Evolutionary conservation across 257 asterid genomes (phyloP).

Genomic region (Gardenia jasminoides): DNA sequence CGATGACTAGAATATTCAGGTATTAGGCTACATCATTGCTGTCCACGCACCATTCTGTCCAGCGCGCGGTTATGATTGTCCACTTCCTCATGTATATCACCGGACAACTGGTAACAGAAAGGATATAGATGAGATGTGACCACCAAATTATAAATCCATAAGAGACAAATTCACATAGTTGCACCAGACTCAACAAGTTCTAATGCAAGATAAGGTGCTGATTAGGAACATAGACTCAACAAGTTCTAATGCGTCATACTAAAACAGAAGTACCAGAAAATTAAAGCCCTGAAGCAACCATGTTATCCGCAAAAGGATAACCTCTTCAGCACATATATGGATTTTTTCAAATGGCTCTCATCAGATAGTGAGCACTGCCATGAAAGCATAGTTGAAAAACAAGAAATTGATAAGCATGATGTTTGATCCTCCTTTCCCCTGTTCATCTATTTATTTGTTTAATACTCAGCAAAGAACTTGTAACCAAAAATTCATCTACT

Average conservation of each 20-base stretch:
- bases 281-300: neutral
- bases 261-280: neutral
- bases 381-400: neutral
- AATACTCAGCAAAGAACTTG: neutral
- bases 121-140: conserved; percentile 13
- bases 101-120: conserved; percentile 59
- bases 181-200: neutral
- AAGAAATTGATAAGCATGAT: neutral
- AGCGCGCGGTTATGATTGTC: conserved; percentile 76
- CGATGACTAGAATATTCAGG: neutral
- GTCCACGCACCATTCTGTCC: conserved; percentile 74
- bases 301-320: neutral
- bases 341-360: neutral
- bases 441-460: neutral
- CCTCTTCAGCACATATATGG: neutral
- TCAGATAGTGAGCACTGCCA: neutral
- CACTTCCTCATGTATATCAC: conserved; percentile 93
- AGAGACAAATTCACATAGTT: neutral
- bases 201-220: neutral
- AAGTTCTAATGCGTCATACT: neutral
- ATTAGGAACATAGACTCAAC: neutral
- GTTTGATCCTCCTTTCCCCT: neutral
- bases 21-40: neutral
- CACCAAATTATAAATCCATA: neutral
- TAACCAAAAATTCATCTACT: neutral